These are phyloP conservation scores for Cucumis hystrix DNA, from an alignment of 306 rosid species.

Conservation along the genomic window DNA sequence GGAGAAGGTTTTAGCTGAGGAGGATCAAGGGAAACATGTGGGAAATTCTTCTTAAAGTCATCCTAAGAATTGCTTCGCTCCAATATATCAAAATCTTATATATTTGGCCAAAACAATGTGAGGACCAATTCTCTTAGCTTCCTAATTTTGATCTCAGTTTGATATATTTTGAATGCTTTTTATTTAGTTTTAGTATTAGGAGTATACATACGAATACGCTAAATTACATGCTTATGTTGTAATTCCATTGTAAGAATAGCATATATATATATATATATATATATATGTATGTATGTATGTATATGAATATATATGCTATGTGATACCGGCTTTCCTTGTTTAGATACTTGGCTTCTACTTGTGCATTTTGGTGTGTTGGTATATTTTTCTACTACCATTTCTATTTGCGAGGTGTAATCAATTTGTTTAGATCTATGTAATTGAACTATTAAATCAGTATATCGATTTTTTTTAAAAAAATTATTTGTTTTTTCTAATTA, in stretches of 20 bases:
- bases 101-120: background rate
- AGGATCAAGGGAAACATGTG: constrained; percentile 13
- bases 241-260: background rate
- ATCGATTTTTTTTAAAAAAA: too few species aligned
- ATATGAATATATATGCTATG: background rate
- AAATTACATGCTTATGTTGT: background rate
- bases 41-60: constrained; percentile 1
- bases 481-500: too few species aligned
- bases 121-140: background rate
- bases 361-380: background rate
- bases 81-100: background rate
- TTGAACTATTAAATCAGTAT: too few species aligned
- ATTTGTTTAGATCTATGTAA: too few species aligned
- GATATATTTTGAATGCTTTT: background rate
- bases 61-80: background rate
- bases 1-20: constrained; percentile 36
- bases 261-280: background rate
- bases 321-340: background rate
- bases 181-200: background rate
- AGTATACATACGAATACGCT: background rate
- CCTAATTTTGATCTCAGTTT: background rate
- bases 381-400: background rate
- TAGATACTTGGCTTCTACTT: background rate
- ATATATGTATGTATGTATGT: background rate
- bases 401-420: too few species aligned